Evolutionary conservation across 2,329 filamentous ascomycete genomes (phyloP), one percentile per base, ranked within the genome.

Genomic region (Pyricularia pennisetigena): DNA sequence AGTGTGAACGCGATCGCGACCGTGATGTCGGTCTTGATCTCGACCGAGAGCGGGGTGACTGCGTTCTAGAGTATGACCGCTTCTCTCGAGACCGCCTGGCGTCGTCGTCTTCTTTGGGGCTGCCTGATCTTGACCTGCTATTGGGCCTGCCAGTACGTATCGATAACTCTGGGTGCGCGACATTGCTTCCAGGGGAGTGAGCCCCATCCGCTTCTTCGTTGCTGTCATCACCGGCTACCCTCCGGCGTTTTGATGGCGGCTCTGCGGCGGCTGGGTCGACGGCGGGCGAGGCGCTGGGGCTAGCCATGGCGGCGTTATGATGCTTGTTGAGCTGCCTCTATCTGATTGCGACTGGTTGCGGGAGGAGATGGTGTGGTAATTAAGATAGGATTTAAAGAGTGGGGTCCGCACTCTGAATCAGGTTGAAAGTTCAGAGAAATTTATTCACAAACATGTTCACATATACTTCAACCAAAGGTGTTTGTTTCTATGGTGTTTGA

Each of bases 1-100:
- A 74, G 4, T 69, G 70, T 3, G 75, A 74, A 7, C 70, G 70
- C 4, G 75, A 74, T 6, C 59, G 71, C 3, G 74, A 73, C 30
- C 70, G 64, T 8, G 73, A 74, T 20, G 69, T 66, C 1, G 70
- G 74, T 71, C 35, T 74, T 71, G 69, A 72, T 70, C 70, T 70
- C 54, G 68, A 72, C 32, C 65, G 68, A 24, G 41, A 66, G 23
- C 26, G 41, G 24, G 41, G 65, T n/a, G 65, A 66, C 4, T 26
- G 65, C 4, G 65, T 41, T 10, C 41, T 28, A 12, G 65, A 66
- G 32, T 62, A 62, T 10, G 59, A 62, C 23, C 24, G 59, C 24
- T 62, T 62, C 26, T 62, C 59, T 28, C 24, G 32, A 49, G 32
- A 49, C 49, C 64, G 49, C 30, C 32, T 28, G 26, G 14, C 59